These are phyloP conservation scores for Fomitopsis schrenkii DNA, from an alignment of 1,284 basidiomycete genomes.

Conservation along the genomic window DNA sequence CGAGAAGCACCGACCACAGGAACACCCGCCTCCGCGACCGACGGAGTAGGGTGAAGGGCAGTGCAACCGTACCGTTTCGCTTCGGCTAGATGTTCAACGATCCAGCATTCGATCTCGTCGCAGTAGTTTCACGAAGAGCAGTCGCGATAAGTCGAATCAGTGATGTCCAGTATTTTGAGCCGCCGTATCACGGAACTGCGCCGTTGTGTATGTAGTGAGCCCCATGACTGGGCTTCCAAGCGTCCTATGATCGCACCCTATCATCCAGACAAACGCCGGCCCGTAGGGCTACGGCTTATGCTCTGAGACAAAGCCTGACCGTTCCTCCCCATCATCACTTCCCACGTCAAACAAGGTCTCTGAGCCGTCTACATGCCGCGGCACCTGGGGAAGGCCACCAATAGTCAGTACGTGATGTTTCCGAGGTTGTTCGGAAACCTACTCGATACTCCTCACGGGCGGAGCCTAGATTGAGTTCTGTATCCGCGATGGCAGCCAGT, in stretches of 20 bases:
- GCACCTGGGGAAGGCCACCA: not conserved
- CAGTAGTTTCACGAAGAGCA: not conserved
- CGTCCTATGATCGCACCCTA: not conserved
- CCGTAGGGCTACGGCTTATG: not conserved
- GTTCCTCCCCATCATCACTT: constrained; percentile 3
- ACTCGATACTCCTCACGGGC: not conserved
- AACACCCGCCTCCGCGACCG: not conserved
- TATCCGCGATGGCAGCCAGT: not conserved
- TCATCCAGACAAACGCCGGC: not conserved
- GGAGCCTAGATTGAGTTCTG: constrained; percentile 1
- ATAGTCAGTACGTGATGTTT: not conserved
- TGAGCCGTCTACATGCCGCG: not conserved
- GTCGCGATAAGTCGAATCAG: not conserved
- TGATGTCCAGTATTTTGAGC: not conserved
- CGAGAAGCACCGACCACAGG: not conserved
- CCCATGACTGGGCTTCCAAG: not conserved
- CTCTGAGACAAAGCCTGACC: not conserved
- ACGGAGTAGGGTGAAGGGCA: not conserved
- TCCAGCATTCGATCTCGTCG: not conserved
- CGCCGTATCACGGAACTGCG: not conserved
- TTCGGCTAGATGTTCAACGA: not conserved
- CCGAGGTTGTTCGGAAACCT: not conserved
- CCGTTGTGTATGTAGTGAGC: not conserved
- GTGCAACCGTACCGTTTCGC: not conserved
- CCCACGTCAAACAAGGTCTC: constrained; percentile 10